These are phyloP conservation scores for Pestalotiopsis sp. DNA, from an alignment of 2,329 filamentous ascomycete species.

Conservation along the genomic window DNA sequence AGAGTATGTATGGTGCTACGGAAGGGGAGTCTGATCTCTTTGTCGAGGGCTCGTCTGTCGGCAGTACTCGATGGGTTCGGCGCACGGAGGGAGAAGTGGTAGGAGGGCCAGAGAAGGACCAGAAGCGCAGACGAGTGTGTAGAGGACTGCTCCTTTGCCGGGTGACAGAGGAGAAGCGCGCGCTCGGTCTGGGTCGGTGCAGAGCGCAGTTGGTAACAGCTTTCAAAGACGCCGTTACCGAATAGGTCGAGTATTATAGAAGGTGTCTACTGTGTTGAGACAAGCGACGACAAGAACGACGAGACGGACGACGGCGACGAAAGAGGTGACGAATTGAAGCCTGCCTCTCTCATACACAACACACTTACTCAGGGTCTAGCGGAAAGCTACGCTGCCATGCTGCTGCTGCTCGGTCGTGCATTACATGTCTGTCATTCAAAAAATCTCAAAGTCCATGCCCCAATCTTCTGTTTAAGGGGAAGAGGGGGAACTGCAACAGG, in stretches of 20 bases:
- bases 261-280: background rate
- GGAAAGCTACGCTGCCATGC: constrained; percentile 1
- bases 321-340: background rate
- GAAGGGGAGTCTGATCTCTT: background rate
- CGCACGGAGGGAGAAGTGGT: background rate
- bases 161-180: background rate
- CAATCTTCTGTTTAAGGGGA: constrained; percentile 7
- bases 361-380: constrained; percentile 1
- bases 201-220: background rate
- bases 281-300: background rate
- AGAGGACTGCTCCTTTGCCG: background rate
- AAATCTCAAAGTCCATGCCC: constrained; percentile 1
- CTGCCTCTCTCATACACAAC: background rate
- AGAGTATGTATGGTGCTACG: background rate
- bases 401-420: background rate
- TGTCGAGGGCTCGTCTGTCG: background rate
- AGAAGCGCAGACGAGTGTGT: background rate
- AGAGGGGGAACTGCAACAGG: constrained; percentile 6
- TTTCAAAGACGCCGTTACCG: background rate
- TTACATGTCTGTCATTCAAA: background rate
- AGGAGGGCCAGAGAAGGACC: background rate
- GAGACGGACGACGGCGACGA: background rate
- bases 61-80: background rate
- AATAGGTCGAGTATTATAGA: background rate
- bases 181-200: background rate